Base-by-base conservation (phyloP, 352 stramenopile genomes). In the Pythium vanterpoolii region DNA sequence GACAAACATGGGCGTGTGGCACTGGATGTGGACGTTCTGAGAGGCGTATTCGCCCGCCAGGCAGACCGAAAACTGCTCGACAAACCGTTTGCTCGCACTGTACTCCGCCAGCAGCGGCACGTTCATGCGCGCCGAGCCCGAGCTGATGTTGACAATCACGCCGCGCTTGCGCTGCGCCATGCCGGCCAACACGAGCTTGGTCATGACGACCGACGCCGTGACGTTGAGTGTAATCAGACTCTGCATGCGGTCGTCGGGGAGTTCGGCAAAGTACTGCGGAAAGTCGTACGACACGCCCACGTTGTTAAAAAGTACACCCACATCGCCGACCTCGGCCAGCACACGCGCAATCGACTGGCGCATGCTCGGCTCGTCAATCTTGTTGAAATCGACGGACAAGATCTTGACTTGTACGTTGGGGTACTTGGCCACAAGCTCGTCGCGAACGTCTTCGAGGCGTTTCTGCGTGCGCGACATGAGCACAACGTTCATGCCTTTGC, bases 231-330 rank as follows among this genome's bases (percentile, higher is more conserved):
- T 96, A 64, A 98, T 93, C 39, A 99, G 78, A 63, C 86, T 83
- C 56, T 89, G 67, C 24, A 99, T 81, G 62, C 97, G 93, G 28
- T 97, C 87, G 45, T 98, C 87, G 2, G 88, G 73, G 45, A 99
- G 79, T 71, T 99, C 96, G 56, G 98, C 81, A 79, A 99, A 99
- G 83, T 97, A 99, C 76, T 97, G 89, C 6, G 97, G 96, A 74
- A 98, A 99, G 52, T 97, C 91, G 80, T 99, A 99, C 58, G 89
- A 98, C 42, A 99, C 90, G 55, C 98, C 98, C 23, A 99, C 98
- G 77, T 99, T 99, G 85, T 99, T 99, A 64, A 99, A 90, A 30
- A 99, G 87, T 52, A 99, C 85, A 30, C 96, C 98, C 28, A 99
- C 70, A 59, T 99, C 96, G 61, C 97, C 71, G 21, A 90, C 73